Evolutionary conservation across 495 filamentous ascomycete species (phyloP).

Genomic region (Neurospora hispaniola): DNA sequence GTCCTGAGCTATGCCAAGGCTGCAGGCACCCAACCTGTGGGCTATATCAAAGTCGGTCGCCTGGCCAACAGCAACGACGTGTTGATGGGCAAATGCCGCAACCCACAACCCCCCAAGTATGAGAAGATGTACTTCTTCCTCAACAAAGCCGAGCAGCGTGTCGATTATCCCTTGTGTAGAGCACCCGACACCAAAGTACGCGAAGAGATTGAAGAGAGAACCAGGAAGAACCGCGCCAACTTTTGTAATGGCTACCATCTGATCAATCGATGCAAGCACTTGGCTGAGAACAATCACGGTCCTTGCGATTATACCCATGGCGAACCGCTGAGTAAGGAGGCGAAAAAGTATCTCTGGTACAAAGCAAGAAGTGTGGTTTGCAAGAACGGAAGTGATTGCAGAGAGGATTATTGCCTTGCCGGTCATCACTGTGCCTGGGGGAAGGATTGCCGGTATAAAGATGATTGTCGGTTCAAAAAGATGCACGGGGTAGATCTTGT

Average conservation of each 20-base stretch:
- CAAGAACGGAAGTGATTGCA: constrained; percentile 10
- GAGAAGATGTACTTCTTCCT: constrained; percentile 13
- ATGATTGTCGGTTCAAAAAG: constrained; percentile 17
- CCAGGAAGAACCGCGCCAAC: constrained; percentile 14
- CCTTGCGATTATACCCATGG: constrained; percentile 26
- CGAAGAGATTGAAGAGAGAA: constrained; percentile 15
- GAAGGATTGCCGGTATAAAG: constrained; percentile 13
- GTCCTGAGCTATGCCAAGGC: no score
- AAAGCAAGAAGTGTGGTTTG: constrained; percentile 22
- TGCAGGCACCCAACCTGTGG: background rate
- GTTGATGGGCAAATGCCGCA: constrained; percentile 14
- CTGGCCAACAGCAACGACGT: background rate
- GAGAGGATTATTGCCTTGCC: constrained; percentile 18
- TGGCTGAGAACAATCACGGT: background rate
- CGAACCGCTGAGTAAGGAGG: constrained; percentile 11
- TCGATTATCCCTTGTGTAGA: constrained; percentile 24
- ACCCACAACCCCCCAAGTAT: constrained; percentile 3
- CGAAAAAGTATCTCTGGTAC: constrained; percentile 13
- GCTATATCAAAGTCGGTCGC: constrained; percentile 14
- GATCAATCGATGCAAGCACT: constrained; percentile 16
- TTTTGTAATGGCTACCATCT: constrained; percentile 30
- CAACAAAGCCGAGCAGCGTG: constrained; percentile 21
- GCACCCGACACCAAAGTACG: constrained; percentile 8
- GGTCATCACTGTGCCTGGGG: constrained; percentile 26
- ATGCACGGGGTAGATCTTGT: constrained; percentile 27